Evolutionary conservation across 1,139 yeast species (phyloP), one percentile per base, ranked within the genome.

Genomic region (Pichia sp.): DNA sequence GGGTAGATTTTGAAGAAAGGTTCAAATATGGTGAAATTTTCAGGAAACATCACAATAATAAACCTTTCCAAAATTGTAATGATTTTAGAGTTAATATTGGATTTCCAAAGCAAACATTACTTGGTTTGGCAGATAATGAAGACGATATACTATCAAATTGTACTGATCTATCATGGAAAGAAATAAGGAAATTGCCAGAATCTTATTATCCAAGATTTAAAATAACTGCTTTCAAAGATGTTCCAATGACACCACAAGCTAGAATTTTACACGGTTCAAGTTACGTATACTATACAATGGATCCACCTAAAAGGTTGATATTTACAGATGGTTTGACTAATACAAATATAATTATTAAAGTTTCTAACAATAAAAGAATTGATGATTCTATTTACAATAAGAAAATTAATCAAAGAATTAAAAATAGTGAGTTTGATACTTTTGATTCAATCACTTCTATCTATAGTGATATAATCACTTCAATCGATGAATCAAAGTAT

Each of bases 1-100:
- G 62, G 62, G 39, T 54, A 10, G 49, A 56, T 44, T 38, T 56
- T 35, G 51, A 53, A 24, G 36, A 40, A 15, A 48, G 61, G 34
- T 42, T 58, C 6, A 28, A 36, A 15, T 57, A 58, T 11, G 46
- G 47, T 31, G 36, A 28, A 10, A 23, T 34, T 11, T 58, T 54
- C 53, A 31, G 46, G 18, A 23, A 28, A 1, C 18, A 31, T 2
- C 40, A 48, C 39, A 19, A 43, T 15, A 42, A 44, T 10, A 22
- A 40, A 5, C 45, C 46, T 17, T 31, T 46, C 24, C 31, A 34
- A 5, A 42, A 39, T 12, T 58, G 61, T 33, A 17, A 41, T 8
- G 41, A 52, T 5, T 53, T 55, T 42, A 41, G 37, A 19, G 20
- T 24, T 1, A 49, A 44, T 28, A 43, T 42, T 18, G 50, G 55